These are phyloP conservation scores for Zygotorulaspora sp. DNA, from an alignment of 805 yeast species.

Conservation along the genomic window DNA sequence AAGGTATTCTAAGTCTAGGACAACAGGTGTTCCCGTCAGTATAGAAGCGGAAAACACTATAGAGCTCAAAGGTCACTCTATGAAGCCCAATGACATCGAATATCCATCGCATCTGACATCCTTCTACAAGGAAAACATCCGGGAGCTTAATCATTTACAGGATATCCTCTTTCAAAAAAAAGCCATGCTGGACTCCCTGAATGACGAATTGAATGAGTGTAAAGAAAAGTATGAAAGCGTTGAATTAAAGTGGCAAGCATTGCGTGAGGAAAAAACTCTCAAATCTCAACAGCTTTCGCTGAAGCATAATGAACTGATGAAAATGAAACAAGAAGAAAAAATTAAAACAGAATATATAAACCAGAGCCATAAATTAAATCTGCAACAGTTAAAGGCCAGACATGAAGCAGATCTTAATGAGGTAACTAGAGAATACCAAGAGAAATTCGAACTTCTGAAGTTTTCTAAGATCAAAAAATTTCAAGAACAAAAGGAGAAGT, in stretches of 20 bases:
- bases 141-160: constrained; percentile 30
- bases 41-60: background rate
- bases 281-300: constrained; percentile 28
- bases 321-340: constrained; percentile 28
- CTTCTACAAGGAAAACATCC: constrained; percentile 32
- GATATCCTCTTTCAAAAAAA: constrained; percentile 27
- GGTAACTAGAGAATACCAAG: constrained; percentile 33
- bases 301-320: constrained; percentile 33
- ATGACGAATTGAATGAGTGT: constrained; percentile 23
- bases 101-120: constrained; percentile 24
- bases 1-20: constrained; percentile 10
- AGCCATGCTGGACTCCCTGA: constrained; percentile 22
- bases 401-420: constrained; percentile 38
- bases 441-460: constrained; percentile 39
- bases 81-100: constrained; percentile 2
- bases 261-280: constrained; percentile 26
- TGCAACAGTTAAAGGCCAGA: constrained; percentile 33
- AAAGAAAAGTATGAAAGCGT: constrained; percentile 21
- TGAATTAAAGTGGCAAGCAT: constrained; percentile 28
- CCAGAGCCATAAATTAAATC: constrained; percentile 35
- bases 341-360: constrained; percentile 24
- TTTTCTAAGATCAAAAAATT: constrained; percentile 34
- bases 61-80: background rate
- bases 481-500: constrained; percentile 30
- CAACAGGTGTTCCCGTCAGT: background rate